These are phyloP conservation scores for Lachnellula hyalina DNA, from an alignment of 2,329 filamentous ascomycete genomes.

Conservation along the genomic window DNA sequence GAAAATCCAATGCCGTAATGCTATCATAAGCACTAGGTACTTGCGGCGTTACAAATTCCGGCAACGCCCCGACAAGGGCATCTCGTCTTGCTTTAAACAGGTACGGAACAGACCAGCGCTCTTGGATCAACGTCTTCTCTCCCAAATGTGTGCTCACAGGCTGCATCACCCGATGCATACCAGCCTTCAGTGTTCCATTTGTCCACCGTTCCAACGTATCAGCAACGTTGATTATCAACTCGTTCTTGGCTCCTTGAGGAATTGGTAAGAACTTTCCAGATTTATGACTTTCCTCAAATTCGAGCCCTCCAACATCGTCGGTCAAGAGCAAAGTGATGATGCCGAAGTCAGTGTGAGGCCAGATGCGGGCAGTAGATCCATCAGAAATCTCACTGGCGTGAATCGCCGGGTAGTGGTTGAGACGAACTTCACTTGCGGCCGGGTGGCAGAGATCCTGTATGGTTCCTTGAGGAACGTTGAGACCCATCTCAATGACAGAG, in stretches of 20 bases:
- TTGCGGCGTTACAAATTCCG: background rate
- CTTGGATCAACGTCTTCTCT: background rate
- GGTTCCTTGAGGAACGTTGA: no score
- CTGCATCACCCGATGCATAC: slow-evolving; percentile 11
- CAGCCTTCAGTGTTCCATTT: slow-evolving; percentile 12
- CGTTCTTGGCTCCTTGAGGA: slow-evolving; percentile 6
- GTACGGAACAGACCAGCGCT: background rate
- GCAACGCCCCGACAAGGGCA: background rate
- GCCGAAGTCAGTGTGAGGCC: slow-evolving; percentile 15
- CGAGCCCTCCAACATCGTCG: slow-evolving; percentile 14
- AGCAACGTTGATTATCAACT: slow-evolving; percentile 12
- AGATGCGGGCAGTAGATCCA: slow-evolving; percentile 11
- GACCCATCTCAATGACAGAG: no score
- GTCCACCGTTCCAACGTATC: slow-evolving; percentile 11
- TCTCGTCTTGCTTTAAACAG: background rate
- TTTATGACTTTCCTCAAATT: slow-evolving; percentile 13
- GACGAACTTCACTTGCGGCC: slow-evolving; percentile 6
- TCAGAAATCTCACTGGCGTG: slow-evolving; percentile 1
- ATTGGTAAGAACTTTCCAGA: slow-evolving; percentile 8
- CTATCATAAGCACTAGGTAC: no score
- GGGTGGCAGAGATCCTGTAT: background rate
- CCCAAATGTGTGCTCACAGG: background rate
- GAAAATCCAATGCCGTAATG: no score
- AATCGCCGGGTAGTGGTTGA: slow-evolving; percentile 17
- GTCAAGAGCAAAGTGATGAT: slow-evolving; percentile 16